phyloP scores from a whole-genome alignment of 2,329 filamentous ascomycete species.

The Helicocarpus griseus region DNA sequence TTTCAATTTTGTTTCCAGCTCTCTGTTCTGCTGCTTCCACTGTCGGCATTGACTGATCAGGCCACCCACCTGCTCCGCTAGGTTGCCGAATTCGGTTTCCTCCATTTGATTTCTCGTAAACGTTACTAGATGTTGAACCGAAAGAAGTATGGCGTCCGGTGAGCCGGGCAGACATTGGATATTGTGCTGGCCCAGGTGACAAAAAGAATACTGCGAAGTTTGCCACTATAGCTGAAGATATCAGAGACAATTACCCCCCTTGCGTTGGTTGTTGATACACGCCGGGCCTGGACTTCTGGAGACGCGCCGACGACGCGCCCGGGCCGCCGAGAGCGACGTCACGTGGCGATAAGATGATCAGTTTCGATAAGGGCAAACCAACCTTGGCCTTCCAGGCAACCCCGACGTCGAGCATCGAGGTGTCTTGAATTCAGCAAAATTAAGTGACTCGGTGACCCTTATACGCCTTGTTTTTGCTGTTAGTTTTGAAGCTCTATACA shows the following conservation, averaged over 20 bases:
- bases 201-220: neutral
- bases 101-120: neutral
- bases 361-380: neutral
- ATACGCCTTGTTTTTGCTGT: neutral
- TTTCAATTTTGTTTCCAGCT: slow-evolving; percentile 10
- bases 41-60: slow-evolving; percentile 16
- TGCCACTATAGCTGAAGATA: neutral
- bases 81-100: neutral
- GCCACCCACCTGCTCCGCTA: slow-evolving; percentile 1
- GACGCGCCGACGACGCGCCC: neutral
- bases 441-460: no score
- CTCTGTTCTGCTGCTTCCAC: slow-evolving; percentile 4
- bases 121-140: neutral
- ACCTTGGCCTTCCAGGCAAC: neutral
- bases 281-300: neutral
- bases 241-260: neutral
- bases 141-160: neutral
- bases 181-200: neutral
- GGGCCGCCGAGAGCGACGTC: neutral
- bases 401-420: neutral
- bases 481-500: no score
- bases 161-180: neutral
- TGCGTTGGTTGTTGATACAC: neutral
- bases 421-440: neutral
- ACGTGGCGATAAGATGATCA: neutral